Base-by-base conservation (phyloP, 768 basidiomycete species). In the Suillus americanus region DNA sequence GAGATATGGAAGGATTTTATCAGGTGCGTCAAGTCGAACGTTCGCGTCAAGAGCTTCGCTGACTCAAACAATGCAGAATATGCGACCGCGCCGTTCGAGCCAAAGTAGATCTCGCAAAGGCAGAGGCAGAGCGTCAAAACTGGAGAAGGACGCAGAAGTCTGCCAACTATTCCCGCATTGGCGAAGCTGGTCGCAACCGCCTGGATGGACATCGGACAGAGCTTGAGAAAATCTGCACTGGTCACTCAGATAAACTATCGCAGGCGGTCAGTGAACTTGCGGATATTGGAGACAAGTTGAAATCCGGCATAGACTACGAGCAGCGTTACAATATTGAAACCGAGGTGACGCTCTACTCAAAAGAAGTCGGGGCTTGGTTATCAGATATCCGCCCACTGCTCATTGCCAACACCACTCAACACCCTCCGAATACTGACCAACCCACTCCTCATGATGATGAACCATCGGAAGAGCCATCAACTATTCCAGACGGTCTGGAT, bases 101-200 rank as follows among this genome's bases (percentile, higher is more conserved):
- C 55, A 71, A 64, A 38, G 64, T 67, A 62, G 56, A 62, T 62
- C 67, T 76, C 16, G 62, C 41, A 0, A 76, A 76, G 41, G 76
- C 76, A 9, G 76, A 76, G 41, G 57, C 64, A 5, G 70, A 76
- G 45, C 75, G 68, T 37, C 65, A 68, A 12, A 72, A 72, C 43
- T 76, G 76, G 76, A 67, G 64, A 54, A 70, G 70, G 28, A 70
- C 73, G 9, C 75, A 76, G 46, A 77, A 76, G 45, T 76, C 75
- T 63, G 18, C 62, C 8, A 65, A 66, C 45, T 76, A 72, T 64
- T 55, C 65, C 50, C 75, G 76, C 56, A 68, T 76, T 59, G 75
- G 75, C 48, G 71, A 73, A 46, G 73, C 70, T 25, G 75, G 75
- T 40, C 68, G 73, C 28, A 67, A 69, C n/a, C 73, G 33, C 62